Percentiles rank a stretch among this genome's conserved stretches.
Conservation (phyloP, 768 basidiomycete species). For the Boletus rubescentipes region DNA sequence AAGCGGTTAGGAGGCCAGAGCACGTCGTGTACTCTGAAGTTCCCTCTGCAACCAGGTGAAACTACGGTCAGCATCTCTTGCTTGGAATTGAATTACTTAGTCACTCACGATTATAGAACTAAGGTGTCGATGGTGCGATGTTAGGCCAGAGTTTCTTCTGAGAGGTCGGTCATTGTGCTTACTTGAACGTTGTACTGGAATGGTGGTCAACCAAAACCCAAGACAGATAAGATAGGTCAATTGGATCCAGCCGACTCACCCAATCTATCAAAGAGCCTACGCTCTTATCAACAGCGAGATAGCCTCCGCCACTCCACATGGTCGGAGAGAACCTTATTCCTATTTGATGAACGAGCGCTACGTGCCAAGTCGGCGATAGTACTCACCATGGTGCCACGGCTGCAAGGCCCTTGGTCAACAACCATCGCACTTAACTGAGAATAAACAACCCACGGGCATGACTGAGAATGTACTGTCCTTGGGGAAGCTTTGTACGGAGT, state of each 20-base stretch:
- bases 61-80: neutral
- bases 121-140: neutral
- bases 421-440: neutral
- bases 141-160: too few species aligned
- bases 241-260: constrained; percentile 25
- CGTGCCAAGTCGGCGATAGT: neutral
- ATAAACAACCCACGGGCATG: constrained; percentile 33
- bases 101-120: constrained; percentile 31
- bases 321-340: constrained; percentile 19
- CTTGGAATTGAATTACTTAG: neutral
- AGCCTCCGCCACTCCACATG: constrained; percentile 32
- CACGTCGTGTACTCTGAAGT: constrained; percentile 39
- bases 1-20: constrained; percentile 37
- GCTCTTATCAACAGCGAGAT: constrained; percentile 33
- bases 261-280: constrained; percentile 48
- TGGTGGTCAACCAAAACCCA: neutral
- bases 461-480: constrained; percentile 33
- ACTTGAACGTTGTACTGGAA: constrained; percentile 40
- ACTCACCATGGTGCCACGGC: constrained; percentile 21
- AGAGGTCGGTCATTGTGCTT: neutral
- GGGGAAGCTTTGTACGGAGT: constrained; percentile 32
- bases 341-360: neutral
- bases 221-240: too few species aligned
- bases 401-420: constrained; percentile 1
- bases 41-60: constrained; percentile 30